Base-by-base conservation (phyloP, 1,284 basidiomycete genomes). In the Boletus nobilissimus region DNA sequence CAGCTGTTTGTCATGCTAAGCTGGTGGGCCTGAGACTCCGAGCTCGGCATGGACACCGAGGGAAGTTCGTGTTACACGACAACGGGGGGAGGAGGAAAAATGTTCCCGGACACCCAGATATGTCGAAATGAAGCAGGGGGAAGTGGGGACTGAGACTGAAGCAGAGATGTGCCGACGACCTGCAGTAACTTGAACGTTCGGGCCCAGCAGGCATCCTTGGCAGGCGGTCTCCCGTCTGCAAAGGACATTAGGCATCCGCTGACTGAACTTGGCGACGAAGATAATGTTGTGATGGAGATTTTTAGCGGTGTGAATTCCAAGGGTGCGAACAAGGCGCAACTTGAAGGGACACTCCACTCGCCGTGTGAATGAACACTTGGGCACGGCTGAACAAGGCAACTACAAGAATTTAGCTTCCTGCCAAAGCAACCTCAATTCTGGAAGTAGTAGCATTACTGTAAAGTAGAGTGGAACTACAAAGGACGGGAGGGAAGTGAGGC, bases 381-480 rank as follows among this genome's bases (percentile, higher is more conserved):
- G 38, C 24, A n/a, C 3, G 6, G 5, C 39, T 22, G 46, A 34
- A 40, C 24, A 40, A 40, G 22, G 22, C 38, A n/a, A 57, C 29
- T n/a, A 24, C 26, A 54, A 26, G 26, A 36, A 26, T 29, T 46
- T 48, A 22, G 3, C 26, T 7, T 57, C 13, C 19, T 18, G n/a
- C 34, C 18, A 3, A 10, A 34, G 24, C 5, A 51, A 34, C 18
- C 11, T 67, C 7, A 29, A 51, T 29, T 51, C 36, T 24, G 39
- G 5, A 46, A 39, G 46, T 18, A 40, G 48, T 32, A 39, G 3
- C 3, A 57, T 43, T 29, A 10, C 22, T 60, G 43, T 77, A 72
- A 62, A 29, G 8, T 79, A 77, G 38, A n/a, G 34, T 72, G 26
- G 39, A 34, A 63, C 19, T 77, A 79, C 78, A 54, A 13, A 24